Evolutionary conservation across 805 yeast genomes (phyloP), one percentile per base, ranked within the genome.

Genomic region (Pichia heedii): DNA sequence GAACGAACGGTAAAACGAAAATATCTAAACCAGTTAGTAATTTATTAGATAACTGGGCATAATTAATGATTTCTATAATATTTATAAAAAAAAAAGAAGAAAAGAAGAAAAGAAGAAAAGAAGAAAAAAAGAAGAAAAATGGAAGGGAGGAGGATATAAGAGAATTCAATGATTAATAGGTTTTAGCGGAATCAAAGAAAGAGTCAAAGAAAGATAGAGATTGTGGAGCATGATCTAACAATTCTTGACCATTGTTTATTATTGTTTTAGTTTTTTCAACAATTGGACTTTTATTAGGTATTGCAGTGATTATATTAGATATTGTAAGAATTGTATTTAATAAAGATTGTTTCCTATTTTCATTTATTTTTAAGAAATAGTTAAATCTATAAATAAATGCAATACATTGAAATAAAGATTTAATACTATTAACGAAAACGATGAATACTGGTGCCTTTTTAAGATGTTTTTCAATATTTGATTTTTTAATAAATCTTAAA

Each of bases 41-140:
- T 54, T 80, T 83, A 88, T 40, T 77, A 82, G 57, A 73, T 85
- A 0, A 81, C 81, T 54, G 71, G 71, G 42, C 16, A 9, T 35
- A 35, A 33, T 2, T 7, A 33, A 11, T 5, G 18, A 18, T 10
- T 33, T 33, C 3, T 33, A 12, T 29, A 15, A 6, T 30, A 30
- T 16, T n/a, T n/a, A n/a, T n/a, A n/a, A n/a, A n/a, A n/a, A n/a
- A n/a, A n/a, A n/a, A n/a, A n/a, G n/a, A n/a, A n/a, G n/a, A n/a
- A n/a, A n/a, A n/a, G n/a, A n/a, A n/a, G n/a, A n/a, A n/a, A n/a
- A n/a, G n/a, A n/a, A n/a, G n/a, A n/a, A n/a, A n/a, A n/a, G n/a
- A n/a, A n/a, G n/a, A n/a, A n/a, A n/a, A n/a, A n/a, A n/a, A n/a
- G n/a, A n/a, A n/a, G n/a, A n/a, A n/a, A n/a, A n/a, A n/a, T n/a